Percentiles rank a stretch among this genome's conserved stretches.
Conservation (phyloP, 1,284 basidiomycete species). For the Somion occarium region DNA sequence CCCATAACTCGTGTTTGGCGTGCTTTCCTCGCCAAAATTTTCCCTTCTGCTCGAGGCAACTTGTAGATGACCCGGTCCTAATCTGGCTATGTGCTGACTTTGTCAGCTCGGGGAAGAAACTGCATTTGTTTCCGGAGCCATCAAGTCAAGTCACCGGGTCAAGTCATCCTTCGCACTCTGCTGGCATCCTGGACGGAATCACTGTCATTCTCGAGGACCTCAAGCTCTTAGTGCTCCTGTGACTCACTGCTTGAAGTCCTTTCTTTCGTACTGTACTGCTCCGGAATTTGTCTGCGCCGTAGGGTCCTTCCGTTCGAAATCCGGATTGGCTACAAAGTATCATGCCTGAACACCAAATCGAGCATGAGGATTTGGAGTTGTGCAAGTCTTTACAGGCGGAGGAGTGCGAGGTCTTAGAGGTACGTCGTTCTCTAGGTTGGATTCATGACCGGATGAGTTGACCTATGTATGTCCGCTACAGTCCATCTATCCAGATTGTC, state of each 20-base stretch:
- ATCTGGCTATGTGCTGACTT: not conserved
- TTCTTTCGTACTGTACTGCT: no score
- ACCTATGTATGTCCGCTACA: constrained; percentile 23
- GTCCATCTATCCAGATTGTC: constrained; percentile 71
- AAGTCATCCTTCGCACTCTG: no score
- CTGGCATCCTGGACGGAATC: no score
- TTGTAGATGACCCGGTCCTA: not conserved
- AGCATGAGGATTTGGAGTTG: constrained; percentile 15
- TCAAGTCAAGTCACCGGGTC: no score
- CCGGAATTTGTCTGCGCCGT: no score
- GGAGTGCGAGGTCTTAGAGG: constrained; percentile 55
- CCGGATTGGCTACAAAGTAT: no score
- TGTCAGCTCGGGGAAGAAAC: not conserved
- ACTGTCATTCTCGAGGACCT: no score
- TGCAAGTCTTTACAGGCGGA: constrained; percentile 30
- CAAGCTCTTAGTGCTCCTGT: no score
- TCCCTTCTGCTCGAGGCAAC: not conserved
- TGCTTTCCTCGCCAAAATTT: not conserved
- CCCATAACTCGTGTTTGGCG: not conserved
- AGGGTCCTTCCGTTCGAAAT: no score
- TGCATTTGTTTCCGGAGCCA: no score
- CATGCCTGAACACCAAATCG: no score
- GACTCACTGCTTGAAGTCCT: no score
- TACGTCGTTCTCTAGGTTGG: constrained; percentile 20
- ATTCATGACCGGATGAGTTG: not conserved